Base-by-base conservation (phyloP, 2,329 filamentous ascomycete species). In the Stagonosporopsis cucurbitacearum region DNA sequence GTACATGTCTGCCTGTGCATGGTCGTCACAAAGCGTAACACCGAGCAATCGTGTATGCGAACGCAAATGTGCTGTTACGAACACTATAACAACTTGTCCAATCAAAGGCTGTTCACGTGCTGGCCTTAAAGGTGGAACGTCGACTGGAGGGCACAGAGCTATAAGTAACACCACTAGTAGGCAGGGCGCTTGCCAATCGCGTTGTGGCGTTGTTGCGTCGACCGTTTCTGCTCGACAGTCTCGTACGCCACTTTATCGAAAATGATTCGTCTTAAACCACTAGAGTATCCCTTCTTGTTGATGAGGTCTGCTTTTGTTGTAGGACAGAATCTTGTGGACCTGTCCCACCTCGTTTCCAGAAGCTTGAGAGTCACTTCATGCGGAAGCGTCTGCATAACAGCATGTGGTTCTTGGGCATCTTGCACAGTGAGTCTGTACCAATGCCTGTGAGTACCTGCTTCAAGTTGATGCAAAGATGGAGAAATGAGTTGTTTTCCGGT, bases 221-320 rank as follows among this genome's bases (percentile, higher is more conserved):
- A 44, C 40, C 49, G 36, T 40, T 46, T 30, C 32, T 49, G 40
- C 46, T 54, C 40, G 20, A 49, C 41, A 48, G 46, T 28, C 25
- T 35, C 26, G 44, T 55, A 41, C 49, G 56, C 49, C 56, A 59
- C 59, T 52, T 54, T 54, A 61, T 54, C 32, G 54, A 19, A 57
- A 45, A 22, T 36, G 25, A 49, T 49, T 57, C 39, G 54, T 45
- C 40, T 52, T n/a, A 41, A 19, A 44, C 11, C 32, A 22, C 12
- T 48, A 28, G 30, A 25, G 19, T 11, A 43, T 47, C 47, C 25
- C 42, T 47, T 56, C 22, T 6, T 26, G 33, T 44, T 25, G 26
- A 28, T 26, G 25, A 6, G 33, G 19, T 15, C 32, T 42, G 26
- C 41, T 42, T 35, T 43, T 15, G 28, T 23, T 32, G 49, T 58